Evolutionary conservation across 306 rosid species (phyloP).

Genomic region (Fagus crenata): DNA sequence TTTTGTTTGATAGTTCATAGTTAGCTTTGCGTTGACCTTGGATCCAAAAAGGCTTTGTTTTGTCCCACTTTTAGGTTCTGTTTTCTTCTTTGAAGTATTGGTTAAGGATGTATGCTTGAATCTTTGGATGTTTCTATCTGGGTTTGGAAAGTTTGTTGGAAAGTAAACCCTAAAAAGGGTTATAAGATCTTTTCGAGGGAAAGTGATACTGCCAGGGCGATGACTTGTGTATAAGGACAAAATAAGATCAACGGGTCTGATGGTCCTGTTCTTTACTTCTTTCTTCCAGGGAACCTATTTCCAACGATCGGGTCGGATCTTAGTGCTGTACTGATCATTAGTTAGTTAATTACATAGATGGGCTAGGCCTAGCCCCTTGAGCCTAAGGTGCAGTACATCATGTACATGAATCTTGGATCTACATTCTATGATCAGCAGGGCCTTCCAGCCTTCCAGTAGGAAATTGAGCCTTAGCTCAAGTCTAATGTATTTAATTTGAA

Average conservation of each 20-base stretch:
- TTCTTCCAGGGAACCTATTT: background rate
- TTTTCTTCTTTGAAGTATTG: constrained; percentile 19
- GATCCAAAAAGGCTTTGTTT: constrained; percentile 27
- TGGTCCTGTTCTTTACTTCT: background rate
- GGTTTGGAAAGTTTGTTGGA: background rate
- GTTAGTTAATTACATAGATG: too few relatives aligned
- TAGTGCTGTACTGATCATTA: too few relatives aligned
- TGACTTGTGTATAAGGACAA: constrained; percentile 30
- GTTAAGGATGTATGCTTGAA: constrained; percentile 22
- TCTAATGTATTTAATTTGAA: too few relatives aligned
- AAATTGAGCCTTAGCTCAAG: too few relatives aligned
- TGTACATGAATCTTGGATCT: too few relatives aligned
- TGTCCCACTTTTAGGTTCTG: constrained; percentile 24
- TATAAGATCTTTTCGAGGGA: constrained; percentile 16
- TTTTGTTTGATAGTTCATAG: constrained; percentile 22
- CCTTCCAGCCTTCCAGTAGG: too few relatives aligned
- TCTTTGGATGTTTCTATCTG: constrained; percentile 33
- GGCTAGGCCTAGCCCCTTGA: too few relatives aligned
- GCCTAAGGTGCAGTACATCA: too few relatives aligned
- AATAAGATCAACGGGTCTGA: background rate
- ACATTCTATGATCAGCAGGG: too few relatives aligned
- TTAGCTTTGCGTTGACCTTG: constrained; percentile 50
- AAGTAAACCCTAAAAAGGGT: constrained; percentile 17
- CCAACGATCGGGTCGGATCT: too few relatives aligned
- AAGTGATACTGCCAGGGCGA: constrained; percentile 36